Percentiles rank a stretch among this genome's conserved stretches.
These are phyloP conservation scores for Colletotrichum gigasporum DNA, from an alignment of 2,329 filamentous ascomycete genomes.

Conservation along the genomic window DNA sequence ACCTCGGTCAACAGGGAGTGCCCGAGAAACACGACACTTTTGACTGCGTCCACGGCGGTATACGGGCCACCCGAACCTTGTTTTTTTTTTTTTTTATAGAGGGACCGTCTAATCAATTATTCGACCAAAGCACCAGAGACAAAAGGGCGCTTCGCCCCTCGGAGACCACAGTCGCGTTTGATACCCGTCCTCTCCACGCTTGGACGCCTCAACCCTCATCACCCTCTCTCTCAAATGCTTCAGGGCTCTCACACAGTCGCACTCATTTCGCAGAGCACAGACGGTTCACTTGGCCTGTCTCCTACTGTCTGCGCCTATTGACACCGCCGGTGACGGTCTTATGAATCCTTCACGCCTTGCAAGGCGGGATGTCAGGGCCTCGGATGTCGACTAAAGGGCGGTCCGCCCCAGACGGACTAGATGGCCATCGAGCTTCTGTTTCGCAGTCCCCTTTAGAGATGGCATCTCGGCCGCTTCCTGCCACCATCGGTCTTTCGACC, in stretches of 20 bases:
- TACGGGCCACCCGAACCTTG: slow-evolving; percentile 8
- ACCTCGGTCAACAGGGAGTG: neutral
- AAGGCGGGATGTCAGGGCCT: slow-evolving; percentile 30
- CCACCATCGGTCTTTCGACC: neutral
- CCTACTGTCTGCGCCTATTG: neutral
- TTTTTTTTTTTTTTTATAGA: neutral
- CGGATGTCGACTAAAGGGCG: slow-evolving; percentile 19
- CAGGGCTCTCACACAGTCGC: neutral
- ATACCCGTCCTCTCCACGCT: slow-evolving; percentile 25
- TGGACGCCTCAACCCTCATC: neutral
- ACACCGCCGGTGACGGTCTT: neutral
- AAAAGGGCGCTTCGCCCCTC: slow-evolving; percentile 10
- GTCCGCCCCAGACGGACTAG: neutral
- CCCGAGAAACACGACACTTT: neutral
- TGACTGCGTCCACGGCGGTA: neutral
- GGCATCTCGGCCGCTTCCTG: neutral
- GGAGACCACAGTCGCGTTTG: slow-evolving; percentile 7
- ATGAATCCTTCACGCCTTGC: slow-evolving; percentile 9
- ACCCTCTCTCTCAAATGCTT: slow-evolving; percentile 5
- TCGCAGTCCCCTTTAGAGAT: neutral
- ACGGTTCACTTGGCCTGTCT: too few species aligned
- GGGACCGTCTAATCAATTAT: slow-evolving; percentile 9
- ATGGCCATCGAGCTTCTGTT: neutral
- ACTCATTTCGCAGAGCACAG: neutral
- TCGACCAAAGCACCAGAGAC: neutral